These are phyloP conservation scores for Nitzschia putrida DNA, from an alignment of 108 stramenopile genomes.

Conservation along the genomic window DNA sequence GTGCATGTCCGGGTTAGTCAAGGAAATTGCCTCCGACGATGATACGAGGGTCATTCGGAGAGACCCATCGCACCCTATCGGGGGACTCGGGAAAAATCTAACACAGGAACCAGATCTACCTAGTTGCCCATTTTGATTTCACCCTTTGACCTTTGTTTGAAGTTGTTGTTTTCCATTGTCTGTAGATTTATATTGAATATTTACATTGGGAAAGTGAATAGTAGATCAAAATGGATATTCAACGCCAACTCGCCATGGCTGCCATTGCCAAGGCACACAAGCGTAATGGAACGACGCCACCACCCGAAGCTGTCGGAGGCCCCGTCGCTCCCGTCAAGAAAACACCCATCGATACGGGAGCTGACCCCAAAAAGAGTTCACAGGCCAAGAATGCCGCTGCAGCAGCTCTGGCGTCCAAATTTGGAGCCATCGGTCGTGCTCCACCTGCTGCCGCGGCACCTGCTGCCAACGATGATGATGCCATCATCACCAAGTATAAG, in stretches of 20 bases:
- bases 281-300: slow-evolving; percentile 16
- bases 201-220: too few relatives aligned
- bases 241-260: slow-evolving; percentile 24
- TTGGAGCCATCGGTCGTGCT: slow-evolving; percentile 8
- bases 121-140: too few relatives aligned
- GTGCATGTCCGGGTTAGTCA: too few relatives aligned
- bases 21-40: too few relatives aligned
- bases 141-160: too few relatives aligned
- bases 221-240: slow-evolving; percentile 24
- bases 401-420: slow-evolving; percentile 23
- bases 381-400: slow-evolving; percentile 35
- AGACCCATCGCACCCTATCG: too few relatives aligned
- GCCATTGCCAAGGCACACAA: slow-evolving; percentile 7
- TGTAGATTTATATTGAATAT: too few relatives aligned
- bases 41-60: too few relatives aligned
- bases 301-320: slow-evolving; percentile 5
- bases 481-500: slow-evolving; percentile 12
- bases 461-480: slow-evolving; percentile 20
- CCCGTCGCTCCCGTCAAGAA: slow-evolving; percentile 1
- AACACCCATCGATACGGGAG: slow-evolving; percentile 15
- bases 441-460: background rate
- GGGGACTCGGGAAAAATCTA: too few relatives aligned
- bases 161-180: too few relatives aligned
- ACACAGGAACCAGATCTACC: too few relatives aligned
- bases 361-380: slow-evolving; percentile 22